Conservation (phyloP, 306 rosid genomes). For the Vigna trinervia region DNA sequence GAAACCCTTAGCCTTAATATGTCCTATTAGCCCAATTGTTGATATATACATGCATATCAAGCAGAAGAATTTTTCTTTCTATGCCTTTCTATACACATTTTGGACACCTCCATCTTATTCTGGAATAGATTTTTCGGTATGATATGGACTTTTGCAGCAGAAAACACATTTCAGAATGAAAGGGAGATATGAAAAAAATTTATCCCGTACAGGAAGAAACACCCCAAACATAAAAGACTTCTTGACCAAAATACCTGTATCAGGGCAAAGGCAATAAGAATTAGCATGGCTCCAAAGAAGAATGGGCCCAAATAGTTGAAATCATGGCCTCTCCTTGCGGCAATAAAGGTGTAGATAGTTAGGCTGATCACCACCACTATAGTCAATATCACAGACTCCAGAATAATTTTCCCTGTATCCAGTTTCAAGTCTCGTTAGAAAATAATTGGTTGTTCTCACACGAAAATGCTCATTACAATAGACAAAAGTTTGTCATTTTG, state of each 20-base stretch:
- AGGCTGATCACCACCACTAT: constrained; percentile 74
- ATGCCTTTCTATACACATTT: too few relatives aligned
- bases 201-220: too few relatives aligned
- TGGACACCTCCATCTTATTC: too few relatives aligned
- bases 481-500: neutral
- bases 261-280: constrained; percentile 68
- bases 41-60: neutral
- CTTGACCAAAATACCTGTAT: constrained; percentile 68
- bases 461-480: neutral
- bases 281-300: constrained; percentile 67
- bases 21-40: neutral
- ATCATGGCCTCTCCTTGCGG: constrained; percentile 85
- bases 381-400: constrained; percentile 79
- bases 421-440: constrained; percentile 19
- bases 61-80: too few relatives aligned
- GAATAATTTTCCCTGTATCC: constrained; percentile 75
- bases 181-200: too few relatives aligned
- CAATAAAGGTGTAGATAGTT: constrained; percentile 92
- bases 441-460: neutral
- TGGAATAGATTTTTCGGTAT: too few relatives aligned
- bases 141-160: too few relatives aligned
- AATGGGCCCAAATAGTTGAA: constrained; percentile 90
- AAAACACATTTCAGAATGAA: too few relatives aligned
- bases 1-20: neutral
- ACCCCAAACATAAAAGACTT: neutral